Evolutionary conservation across 768 basidiomycete species (phyloP).

Genomic region (Russula sp.): DNA sequence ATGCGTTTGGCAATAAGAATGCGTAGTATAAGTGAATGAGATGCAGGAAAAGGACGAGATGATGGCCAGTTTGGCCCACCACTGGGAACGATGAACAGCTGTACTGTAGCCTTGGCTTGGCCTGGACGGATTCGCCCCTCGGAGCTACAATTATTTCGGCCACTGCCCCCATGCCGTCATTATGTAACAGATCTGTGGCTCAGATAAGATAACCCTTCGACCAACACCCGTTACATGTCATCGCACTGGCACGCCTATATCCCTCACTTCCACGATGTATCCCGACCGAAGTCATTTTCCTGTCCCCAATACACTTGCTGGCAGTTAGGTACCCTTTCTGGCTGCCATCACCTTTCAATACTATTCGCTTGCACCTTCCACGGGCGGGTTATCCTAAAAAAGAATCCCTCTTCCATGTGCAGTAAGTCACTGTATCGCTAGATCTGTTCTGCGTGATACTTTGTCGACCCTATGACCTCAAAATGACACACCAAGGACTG

Average conservation of each 20-base stretch:
- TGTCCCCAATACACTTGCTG: too few relatives aligned
- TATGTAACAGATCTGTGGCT: conserved; percentile 3
- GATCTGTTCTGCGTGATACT: background rate
- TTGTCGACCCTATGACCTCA: background rate
- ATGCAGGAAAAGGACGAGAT: background rate
- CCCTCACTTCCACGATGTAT: too few relatives aligned
- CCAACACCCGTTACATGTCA: too few relatives aligned
- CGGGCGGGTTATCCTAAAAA: background rate
- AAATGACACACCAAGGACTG: background rate
- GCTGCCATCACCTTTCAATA: background rate
- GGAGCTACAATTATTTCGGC: conserved; percentile 20
- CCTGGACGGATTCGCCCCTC: conserved; percentile 7
- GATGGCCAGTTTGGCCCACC: background rate
- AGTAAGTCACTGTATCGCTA: background rate
- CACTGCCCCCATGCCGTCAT: background rate
- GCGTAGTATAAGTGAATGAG: background rate
- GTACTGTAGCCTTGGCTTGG: background rate
- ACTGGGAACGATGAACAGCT: conserved; percentile 2
- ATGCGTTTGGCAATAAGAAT: background rate
- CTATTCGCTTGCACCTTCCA: background rate
- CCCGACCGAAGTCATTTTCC: too few relatives aligned
- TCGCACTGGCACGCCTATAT: too few relatives aligned
- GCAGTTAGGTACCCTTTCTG: too few relatives aligned
- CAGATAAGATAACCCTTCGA: background rate
- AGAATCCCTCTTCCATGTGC: background rate